Evolutionary conservation across 2,329 filamentous ascomycete genomes (phyloP), one percentile per base, ranked within the genome.

Genomic region (Endoconidiophora polonica): DNA sequence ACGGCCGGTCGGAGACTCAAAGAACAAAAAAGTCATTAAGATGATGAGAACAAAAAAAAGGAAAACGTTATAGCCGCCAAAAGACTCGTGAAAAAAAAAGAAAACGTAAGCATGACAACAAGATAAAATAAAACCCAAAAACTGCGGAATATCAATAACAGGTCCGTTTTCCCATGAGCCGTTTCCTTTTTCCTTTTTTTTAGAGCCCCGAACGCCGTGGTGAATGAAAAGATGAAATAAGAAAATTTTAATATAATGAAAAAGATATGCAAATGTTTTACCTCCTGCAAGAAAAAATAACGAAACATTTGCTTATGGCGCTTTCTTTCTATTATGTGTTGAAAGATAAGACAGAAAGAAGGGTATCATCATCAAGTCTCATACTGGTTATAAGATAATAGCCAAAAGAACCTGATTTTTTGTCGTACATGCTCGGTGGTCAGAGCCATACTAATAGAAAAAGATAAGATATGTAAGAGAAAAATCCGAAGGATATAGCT

Each of bases 171-270:
- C 29, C 52, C 44, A 37, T 44, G 29, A 50, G 26, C 22, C 43
- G 42, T 39, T 50, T 50, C 44, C 44, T n/a, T 50, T 53, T 29
- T 44, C 44, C 44, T 44, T 49, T 48, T 53, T 50, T 48, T 26
- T 36, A 46, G 20, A 40, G 22, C 51, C 51, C 39, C 43, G 40
- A 54, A 51, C 52, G 48, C 48, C 49, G 44, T 39, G 44, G 43
- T 43, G 33, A 18, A 38, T 18, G 42, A 40, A 42, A 46, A 46
- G 20, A 23, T n/a, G 18, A 26, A 46, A 12, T 24, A 48, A 23
- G 22, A 18, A 18, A 18, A 18, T 18, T 18, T 18, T 18, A 18
- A 18, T 18, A 18, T 18, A 2, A 18, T 18, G 16, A 18, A 18
- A 18, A 18, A 18, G 2, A 18, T 18, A 18, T 18, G 16, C 16